Evolutionary conservation across 2,329 filamentous ascomycete genomes (phyloP), one percentile per base, ranked within the genome.

Genomic region (Curvularia spicifera): DNA sequence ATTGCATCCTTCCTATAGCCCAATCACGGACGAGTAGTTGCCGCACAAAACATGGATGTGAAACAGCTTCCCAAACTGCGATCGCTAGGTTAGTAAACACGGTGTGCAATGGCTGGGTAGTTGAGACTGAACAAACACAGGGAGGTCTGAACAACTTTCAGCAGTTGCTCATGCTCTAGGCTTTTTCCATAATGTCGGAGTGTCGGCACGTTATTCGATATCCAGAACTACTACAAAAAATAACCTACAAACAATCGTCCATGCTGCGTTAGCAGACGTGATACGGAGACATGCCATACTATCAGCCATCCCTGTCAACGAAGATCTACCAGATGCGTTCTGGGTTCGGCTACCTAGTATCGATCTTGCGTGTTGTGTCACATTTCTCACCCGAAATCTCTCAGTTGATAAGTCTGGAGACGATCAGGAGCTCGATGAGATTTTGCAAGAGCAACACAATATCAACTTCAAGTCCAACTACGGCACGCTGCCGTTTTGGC

Each of bases 401-500:
- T 8, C 40, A 43, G 2, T 43, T 24, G 22, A 28, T 28, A n/a
- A 29, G 35, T 20, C 2, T 9, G 20, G n/a, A 28, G 45, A 37
- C 0, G 53, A 55, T 20, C 1, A 44, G 0, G 78, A 79, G 45
- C 66, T 82, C 3, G 74, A 81, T 22, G 60, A 64, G 0, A 48
- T 82, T 4, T 63, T 82, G 15, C 60, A 77, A 52, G 54, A 60
- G 0, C 73, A 82, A 65, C 79, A 81, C 57, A 80, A 80, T 49
- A 74, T 57, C 10, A 60, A 71, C 0, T 78, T 76, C 58, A 67
- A 68, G 13, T 61, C 69, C 5, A 70, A 68, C 2, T 60, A 71
- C 18, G 62, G 60, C 1, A 37, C 24, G 2, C 15, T 63, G 22
- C 76, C 79, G 0, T 76, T 76, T 57, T 82, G 80, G 80, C 74